phyloP scores from a whole-genome alignment of 495 filamentous ascomycete genomes.

The Neohortaea acidophila region DNA sequence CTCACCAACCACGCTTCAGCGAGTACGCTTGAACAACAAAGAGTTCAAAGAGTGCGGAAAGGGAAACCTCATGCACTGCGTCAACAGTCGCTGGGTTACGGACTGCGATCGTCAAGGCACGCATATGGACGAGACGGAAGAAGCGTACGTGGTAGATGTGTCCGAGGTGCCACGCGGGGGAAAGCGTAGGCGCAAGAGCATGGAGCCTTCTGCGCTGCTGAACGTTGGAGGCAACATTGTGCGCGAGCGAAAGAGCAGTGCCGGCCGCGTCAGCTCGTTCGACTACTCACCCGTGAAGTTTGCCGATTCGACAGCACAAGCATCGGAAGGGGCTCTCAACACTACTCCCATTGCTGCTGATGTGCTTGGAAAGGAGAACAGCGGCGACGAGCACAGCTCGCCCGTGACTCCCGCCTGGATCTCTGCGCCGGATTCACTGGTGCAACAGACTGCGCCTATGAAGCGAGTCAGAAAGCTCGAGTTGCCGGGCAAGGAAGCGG shows the following conservation, averaged over 20 bases:
- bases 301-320: conserved; percentile 5
- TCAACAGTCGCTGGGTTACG: conserved; percentile 18
- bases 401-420: conserved; percentile 15
- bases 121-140: conserved; percentile 33
- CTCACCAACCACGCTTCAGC: conserved; percentile 70
- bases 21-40: conserved; percentile 58
- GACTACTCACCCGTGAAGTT: conserved; percentile 9
- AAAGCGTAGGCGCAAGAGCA: conserved; percentile 67
- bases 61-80: conserved; percentile 10
- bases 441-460: conserved; percentile 20
- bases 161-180: conserved; percentile 60
- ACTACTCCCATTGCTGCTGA: conserved; percentile 3
- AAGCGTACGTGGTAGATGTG: conserved; percentile 58
- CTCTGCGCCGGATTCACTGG: conserved; percentile 8
- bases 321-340: background rate
- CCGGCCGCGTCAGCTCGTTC: conserved; percentile 9
- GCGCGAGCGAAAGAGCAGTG: conserved; percentile 8
- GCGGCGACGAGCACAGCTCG: conserved; percentile 4
- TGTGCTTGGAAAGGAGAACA: conserved; percentile 12
- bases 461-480: conserved; percentile 18
- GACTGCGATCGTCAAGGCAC: conserved; percentile 24
- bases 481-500: conserved; percentile 4
- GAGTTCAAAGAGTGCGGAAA: conserved; percentile 49
- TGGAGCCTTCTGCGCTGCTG: conserved; percentile 69
- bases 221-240: conserved; percentile 33